phyloP scores from a whole-genome alignment of 306 rosid species.

The Adenanthera pavonina region DNA sequence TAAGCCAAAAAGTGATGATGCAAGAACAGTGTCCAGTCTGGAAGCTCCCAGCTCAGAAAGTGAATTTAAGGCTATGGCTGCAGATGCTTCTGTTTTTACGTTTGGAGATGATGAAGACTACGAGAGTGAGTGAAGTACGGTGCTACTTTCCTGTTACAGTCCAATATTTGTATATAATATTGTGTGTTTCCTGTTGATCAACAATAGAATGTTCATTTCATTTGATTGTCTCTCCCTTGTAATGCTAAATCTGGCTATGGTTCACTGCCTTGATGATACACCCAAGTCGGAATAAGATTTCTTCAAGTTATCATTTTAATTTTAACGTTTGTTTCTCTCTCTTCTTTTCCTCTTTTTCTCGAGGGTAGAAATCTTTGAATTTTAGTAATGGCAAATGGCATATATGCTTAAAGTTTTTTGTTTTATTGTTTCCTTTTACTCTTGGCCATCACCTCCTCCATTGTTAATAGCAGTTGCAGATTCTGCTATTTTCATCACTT shows the following conservation, averaged over 20 bases:
- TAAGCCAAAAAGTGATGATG: slow-evolving; percentile 57
- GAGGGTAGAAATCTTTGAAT: too few relatives aligned
- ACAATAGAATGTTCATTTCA: slow-evolving; percentile 37
- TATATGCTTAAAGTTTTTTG: too few relatives aligned
- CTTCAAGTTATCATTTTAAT: not conserved
- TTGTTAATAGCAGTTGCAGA: too few relatives aligned
- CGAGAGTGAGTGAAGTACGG: slow-evolving; percentile 73
- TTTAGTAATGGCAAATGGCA: not conserved
- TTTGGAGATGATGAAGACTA: slow-evolving; percentile 97
- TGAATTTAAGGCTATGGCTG: slow-evolving; percentile 99
- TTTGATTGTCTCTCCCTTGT: slow-evolving; percentile 48
- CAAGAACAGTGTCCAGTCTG: slow-evolving; percentile 44
- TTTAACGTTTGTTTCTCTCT: too few relatives aligned
- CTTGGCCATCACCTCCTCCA: too few relatives aligned
- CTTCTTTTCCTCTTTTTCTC: too few relatives aligned
- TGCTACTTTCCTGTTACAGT: slow-evolving; percentile 9
- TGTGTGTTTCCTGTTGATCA: slow-evolving; percentile 43
- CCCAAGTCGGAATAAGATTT: not conserved
- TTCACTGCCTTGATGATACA: not conserved
- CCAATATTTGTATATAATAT: slow-evolving; percentile 66
- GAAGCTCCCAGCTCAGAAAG: slow-evolving; percentile 69
- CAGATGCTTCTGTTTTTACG: slow-evolving; percentile 95
- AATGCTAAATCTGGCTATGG: slow-evolving; percentile 34
- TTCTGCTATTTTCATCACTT: too few relatives aligned
- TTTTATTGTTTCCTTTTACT: too few relatives aligned